These are phyloP conservation scores for Candida dendrica DNA, from an alignment of 805 yeast species.

Conservation along the genomic window DNA sequence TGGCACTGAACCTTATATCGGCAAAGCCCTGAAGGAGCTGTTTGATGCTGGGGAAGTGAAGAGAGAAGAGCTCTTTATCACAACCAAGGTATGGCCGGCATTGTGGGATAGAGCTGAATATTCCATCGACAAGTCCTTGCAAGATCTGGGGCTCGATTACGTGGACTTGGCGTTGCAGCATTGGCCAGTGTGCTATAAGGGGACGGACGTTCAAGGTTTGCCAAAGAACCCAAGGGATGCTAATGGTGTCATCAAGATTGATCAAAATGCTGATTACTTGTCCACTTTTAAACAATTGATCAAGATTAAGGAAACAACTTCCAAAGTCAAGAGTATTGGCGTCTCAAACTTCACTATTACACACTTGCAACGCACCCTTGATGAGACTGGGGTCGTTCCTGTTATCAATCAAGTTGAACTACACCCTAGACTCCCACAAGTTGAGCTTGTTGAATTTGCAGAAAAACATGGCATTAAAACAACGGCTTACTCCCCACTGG, in stretches of 20 bases:
- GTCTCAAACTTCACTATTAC: constrained; percentile 45
- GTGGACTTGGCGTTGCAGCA: constrained; percentile 73
- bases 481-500: constrained; percentile 58
- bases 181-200: constrained; percentile 80
- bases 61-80: constrained; percentile 58
- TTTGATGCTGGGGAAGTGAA: constrained; percentile 33
- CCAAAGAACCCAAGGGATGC: constrained; percentile 29
- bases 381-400: constrained; percentile 41
- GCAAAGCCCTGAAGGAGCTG: constrained; percentile 40
- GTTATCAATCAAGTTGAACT: constrained; percentile 57
- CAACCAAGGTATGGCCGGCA: constrained; percentile 68
- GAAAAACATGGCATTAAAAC: constrained; percentile 43
- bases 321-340: constrained; percentile 45
- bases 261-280: constrained; percentile 33
- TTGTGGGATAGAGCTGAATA: constrained; percentile 41
- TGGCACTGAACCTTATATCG: constrained; percentile 49
- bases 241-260: constrained; percentile 27
- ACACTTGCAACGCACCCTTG: constrained; percentile 32
- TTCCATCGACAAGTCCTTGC: constrained; percentile 51
- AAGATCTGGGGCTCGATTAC: constrained; percentile 60
- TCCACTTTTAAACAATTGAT: constrained; percentile 55
- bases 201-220: constrained; percentile 50
- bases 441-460: constrained; percentile 46
- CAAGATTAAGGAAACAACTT: constrained; percentile 38
- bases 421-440: constrained; percentile 69